These are phyloP conservation scores for Leccinellum albellum DNA, from an alignment of 768 basidiomycete genomes.

Conservation along the genomic window DNA sequence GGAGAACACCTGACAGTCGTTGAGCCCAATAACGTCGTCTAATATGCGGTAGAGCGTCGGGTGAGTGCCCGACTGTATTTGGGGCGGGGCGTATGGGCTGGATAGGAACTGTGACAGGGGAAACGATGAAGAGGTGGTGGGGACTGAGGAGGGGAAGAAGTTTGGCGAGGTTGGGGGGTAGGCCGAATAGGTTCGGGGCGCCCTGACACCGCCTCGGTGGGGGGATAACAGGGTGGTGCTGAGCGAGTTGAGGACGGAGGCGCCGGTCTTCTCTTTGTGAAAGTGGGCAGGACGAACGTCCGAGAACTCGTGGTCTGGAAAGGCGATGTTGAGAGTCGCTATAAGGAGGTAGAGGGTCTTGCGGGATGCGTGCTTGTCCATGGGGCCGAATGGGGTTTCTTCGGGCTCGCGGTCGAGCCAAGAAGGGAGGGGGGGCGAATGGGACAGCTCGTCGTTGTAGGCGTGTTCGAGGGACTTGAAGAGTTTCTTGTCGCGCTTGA, in stretches of 20 bases:
- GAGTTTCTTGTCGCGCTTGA: conserved; percentile 94
- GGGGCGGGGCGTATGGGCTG: conserved; percentile 68
- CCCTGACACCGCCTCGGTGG: conserved; percentile 58
- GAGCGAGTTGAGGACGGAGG: conserved; percentile 77
- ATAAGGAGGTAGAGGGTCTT: conserved; percentile 97
- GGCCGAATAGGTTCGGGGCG: conserved; percentile 80
- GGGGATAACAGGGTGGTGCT: conserved; percentile 80
- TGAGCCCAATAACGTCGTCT: conserved; percentile 84
- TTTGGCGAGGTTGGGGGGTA: conserved; percentile 72
- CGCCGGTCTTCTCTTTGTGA: conserved; percentile 71
- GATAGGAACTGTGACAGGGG: conserved; percentile 54
- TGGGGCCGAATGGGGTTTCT: conserved; percentile 86
- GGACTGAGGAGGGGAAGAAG: conserved; percentile 73
- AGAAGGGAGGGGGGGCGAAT: conserved; percentile 81
- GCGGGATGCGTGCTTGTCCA: conserved; percentile 77
- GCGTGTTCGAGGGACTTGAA: conserved; percentile 88
- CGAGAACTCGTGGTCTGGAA: conserved; percentile 96
- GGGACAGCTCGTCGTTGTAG: conserved; percentile 71
- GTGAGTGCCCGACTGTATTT: conserved; percentile 79
- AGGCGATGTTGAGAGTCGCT: conserved; percentile 93
- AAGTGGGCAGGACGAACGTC: conserved; percentile 90
- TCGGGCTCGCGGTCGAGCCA: conserved; percentile 71
- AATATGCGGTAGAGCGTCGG: conserved; percentile 84
- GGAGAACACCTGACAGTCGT: conserved; percentile 93
- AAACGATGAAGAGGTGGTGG: conserved; percentile 66